phyloP scores from a whole-genome alignment of 352 stramenopile genomes.

The Pythium monospermum region DNA sequence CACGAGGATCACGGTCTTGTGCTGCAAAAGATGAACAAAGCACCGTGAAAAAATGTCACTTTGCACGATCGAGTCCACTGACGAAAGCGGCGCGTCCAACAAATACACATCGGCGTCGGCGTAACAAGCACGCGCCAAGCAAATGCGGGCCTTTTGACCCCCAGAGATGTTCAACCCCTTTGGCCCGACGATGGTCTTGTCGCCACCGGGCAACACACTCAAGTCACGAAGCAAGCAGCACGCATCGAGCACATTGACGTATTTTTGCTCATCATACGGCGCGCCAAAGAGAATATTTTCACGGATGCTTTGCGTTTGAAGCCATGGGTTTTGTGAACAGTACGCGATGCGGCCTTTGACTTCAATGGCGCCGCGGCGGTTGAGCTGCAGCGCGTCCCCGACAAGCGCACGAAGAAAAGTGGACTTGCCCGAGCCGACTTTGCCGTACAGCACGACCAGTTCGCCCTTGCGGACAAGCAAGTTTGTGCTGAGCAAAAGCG shows the following conservation, averaged over 20 bases:
- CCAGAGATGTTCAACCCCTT: slow-evolving; percentile 91
- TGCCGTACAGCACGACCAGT: slow-evolving; percentile 29
- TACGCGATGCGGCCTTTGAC: slow-evolving; percentile 36
- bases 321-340: slow-evolving; percentile 77
- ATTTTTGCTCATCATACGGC: slow-evolving; percentile 28
- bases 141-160: slow-evolving; percentile 79
- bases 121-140: slow-evolving; percentile 50
- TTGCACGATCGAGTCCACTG: slow-evolving; percentile 91
- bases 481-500: slow-evolving; percentile 10
- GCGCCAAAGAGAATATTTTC: slow-evolving; percentile 92
- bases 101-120: slow-evolving; percentile 54
- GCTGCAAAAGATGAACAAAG: slow-evolving; percentile 14
- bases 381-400: slow-evolving; percentile 17
- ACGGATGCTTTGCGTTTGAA: slow-evolving; percentile 86
- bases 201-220: slow-evolving; percentile 59
- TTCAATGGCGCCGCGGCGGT: slow-evolving; percentile 15
- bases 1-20: slow-evolving; percentile 75
- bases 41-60: slow-evolving; percentile 71
- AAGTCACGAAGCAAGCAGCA: slow-evolving; percentile 85
- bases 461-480: slow-evolving; percentile 20
- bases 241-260: slow-evolving; percentile 34
- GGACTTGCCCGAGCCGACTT: slow-evolving; percentile 26
- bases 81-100: slow-evolving; percentile 86
- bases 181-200: slow-evolving; percentile 91
- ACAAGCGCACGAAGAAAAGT: slow-evolving; percentile 24